Conservation (phyloP, 2,329 filamentous ascomycete species). For the Zarea fungicola region DNA sequence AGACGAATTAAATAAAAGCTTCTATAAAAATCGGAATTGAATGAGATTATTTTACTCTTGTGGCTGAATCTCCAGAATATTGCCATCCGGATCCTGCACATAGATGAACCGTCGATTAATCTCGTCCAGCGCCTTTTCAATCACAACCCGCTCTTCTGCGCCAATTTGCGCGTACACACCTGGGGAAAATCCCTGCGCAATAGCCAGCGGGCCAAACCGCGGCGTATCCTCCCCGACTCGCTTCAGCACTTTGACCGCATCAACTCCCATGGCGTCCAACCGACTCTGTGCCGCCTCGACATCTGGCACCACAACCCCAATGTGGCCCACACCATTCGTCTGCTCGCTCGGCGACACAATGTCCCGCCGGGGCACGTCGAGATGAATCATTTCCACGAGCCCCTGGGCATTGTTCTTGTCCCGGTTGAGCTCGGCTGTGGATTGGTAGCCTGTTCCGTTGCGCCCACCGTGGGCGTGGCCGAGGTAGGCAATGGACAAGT, state of each 20-base stretch:
- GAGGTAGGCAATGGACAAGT: slow-evolving; percentile 30
- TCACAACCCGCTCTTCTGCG: slow-evolving; percentile 7
- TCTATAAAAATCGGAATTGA: too few species aligned
- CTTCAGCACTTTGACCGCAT: slow-evolving; percentile 25
- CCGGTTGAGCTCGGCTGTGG: slow-evolving; percentile 25
- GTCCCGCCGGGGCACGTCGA: slow-evolving; percentile 19
- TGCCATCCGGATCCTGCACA: slow-evolving; percentile 22
- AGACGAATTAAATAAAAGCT: too few species aligned
- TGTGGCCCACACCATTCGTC: slow-evolving; percentile 29
- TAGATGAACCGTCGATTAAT: slow-evolving; percentile 17
- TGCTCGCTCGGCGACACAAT: slow-evolving; percentile 18
- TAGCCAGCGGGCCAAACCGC: slow-evolving; percentile 13
- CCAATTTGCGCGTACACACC: slow-evolving; percentile 14
- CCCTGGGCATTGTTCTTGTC: slow-evolving; percentile 31
- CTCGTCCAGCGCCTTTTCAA: slow-evolving; percentile 13
- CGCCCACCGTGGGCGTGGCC: slow-evolving; percentile 31
- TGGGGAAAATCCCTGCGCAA: slow-evolving; percentile 14
- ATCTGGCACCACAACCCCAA: slow-evolving; percentile 32
- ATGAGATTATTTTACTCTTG: too few species aligned
- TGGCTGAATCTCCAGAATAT: slow-evolving; percentile 23
- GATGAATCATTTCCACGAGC: slow-evolving; percentile 27
- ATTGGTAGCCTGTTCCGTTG: slow-evolving; percentile 34
- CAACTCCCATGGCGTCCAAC: slow-evolving; percentile 18
- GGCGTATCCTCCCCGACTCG: slow-evolving; percentile 17
- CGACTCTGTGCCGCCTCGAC: slow-evolving; percentile 23